phyloP scores from a whole-genome alignment of 140 eudicot genomes.

The Cichorium intybus region DNA sequence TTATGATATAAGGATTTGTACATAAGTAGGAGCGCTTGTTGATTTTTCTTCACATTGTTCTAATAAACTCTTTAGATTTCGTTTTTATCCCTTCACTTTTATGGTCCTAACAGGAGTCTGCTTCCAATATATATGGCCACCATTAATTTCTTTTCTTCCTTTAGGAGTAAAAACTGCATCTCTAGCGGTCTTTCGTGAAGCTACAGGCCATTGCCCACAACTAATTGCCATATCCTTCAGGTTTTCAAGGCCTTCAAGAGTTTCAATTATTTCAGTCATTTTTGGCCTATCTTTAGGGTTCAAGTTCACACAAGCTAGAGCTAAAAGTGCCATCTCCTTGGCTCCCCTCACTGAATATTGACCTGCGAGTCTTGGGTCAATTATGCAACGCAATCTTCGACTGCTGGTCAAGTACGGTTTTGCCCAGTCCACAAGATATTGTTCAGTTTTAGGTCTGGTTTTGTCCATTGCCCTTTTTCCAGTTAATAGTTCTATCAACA shows the following conservation, averaged over 20 bases:
- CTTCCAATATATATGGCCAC: conserved; percentile 40
- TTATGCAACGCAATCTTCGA: conserved; percentile 59
- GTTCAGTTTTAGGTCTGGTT: conserved; percentile 61
- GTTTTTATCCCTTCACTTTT: conserved; percentile 23
- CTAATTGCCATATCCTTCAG: conserved; percentile 81
- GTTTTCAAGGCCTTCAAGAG: conserved; percentile 61
- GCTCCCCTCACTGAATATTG: conserved; percentile 86
- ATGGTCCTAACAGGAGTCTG: conserved; percentile 32
- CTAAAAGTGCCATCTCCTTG: conserved; percentile 74
- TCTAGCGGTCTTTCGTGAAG: conserved; percentile 42
- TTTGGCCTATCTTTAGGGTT: conserved; percentile 89
- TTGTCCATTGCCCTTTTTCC: conserved; percentile 92
- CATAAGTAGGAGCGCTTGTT: conserved; percentile 2
- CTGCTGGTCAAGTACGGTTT: conserved; percentile 72
- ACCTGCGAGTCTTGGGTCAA: conserved; percentile 82
- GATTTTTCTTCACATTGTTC: background rate
- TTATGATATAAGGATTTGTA: conserved; percentile 20
- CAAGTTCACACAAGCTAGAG: conserved; percentile 65
- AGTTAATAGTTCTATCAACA: conserved; percentile 69
- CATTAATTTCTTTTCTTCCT: conserved; percentile 41
- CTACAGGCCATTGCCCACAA: conserved; percentile 77
- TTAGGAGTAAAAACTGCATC: conserved; percentile 26
- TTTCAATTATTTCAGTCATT: conserved; percentile 68
- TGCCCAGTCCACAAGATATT: conserved; percentile 81
- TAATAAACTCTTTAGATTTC: background rate